phyloP scores from a whole-genome alignment of 495 filamentous ascomycete species.

The Podospora tetraspora region DNA sequence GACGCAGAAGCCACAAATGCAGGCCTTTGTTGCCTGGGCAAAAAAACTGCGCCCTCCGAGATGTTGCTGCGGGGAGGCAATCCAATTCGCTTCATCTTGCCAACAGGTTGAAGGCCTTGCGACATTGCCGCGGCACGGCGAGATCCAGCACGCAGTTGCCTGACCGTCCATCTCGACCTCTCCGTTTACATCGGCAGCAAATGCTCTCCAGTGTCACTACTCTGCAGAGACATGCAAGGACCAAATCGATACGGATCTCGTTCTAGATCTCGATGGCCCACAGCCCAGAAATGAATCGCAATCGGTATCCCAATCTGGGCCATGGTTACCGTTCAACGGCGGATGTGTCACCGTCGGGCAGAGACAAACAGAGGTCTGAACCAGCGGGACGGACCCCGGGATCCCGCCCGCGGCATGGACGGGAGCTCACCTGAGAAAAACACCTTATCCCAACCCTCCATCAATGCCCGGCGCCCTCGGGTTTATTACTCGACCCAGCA shows the following conservation, averaged over 20 bases:
- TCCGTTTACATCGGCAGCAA: no score
- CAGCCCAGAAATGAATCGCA: background rate
- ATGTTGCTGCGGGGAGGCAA: background rate
- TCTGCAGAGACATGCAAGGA: background rate
- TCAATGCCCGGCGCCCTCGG: background rate
- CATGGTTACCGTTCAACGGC: background rate
- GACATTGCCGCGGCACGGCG: no score
- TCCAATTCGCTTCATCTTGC: background rate
- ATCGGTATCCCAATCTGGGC: slow-evolving; percentile 1
- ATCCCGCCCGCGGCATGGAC: background rate
- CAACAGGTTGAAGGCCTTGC: no score
- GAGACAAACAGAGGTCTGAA: background rate
- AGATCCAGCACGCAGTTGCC: no score
- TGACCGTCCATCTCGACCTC: no score
- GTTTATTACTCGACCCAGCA: background rate
- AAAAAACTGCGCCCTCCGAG: background rate
- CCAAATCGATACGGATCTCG: background rate
- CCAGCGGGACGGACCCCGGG: background rate
- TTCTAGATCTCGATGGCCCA: slow-evolving; percentile 5
- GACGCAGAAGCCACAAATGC: background rate
- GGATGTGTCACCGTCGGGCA: background rate
- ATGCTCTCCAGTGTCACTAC: background rate
- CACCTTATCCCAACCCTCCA: background rate
- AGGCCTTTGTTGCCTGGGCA: background rate
- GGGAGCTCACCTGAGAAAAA: background rate